Evolutionary conservation across 176 grass and related monocot species (phyloP), one percentile per base, ranked within the genome.

Genomic region (Oryza australiensis): DNA sequence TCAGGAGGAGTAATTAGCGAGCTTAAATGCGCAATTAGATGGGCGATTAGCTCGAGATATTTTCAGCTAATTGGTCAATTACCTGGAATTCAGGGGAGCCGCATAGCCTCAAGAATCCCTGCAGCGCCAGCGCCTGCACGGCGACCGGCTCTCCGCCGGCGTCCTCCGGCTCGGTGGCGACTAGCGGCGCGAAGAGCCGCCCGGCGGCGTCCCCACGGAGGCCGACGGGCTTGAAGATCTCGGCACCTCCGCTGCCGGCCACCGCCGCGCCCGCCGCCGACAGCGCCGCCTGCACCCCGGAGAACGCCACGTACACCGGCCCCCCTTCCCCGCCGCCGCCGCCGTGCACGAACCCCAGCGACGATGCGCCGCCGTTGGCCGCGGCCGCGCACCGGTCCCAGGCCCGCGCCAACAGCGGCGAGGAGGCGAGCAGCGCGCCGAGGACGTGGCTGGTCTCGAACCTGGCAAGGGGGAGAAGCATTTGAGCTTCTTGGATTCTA

Each of bases 361-460:
- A 72, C 26, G 64, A 51, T 12, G 43, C 55, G 6, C 77, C 65
- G 15, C 78, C 83, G 45, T 83, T 77, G 59, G 83, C 42, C 68
- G 89, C 85, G 12, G 49, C 81, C n/a, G 38, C 62, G 87, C 89
- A 99, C 26, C 62, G 85, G 59, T 86, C 75, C 97, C 97, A 99
- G 28, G 97, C 76, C 41, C 89, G 97, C 30, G 89, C 83, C 51
- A 96, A 85, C 75, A 94, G 86, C 24, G 93, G 84, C 68, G 97
- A 94, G 64, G 89, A 96, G 4, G 97, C 89, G 23, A 99, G 80
- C 70, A 99, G 85, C 14, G 93, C 86, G 73, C 93, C 97, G 70
- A 99, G 82, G 45, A 99, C 87, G 71, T 96, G 93, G 70, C 97
- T 96, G 63, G 93, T 94, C 86, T 99, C 97, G 85, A 92, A 99